Base-by-base conservation (phyloP, 495 filamentous ascomycete genomes). In the Podospora australis region DNA sequence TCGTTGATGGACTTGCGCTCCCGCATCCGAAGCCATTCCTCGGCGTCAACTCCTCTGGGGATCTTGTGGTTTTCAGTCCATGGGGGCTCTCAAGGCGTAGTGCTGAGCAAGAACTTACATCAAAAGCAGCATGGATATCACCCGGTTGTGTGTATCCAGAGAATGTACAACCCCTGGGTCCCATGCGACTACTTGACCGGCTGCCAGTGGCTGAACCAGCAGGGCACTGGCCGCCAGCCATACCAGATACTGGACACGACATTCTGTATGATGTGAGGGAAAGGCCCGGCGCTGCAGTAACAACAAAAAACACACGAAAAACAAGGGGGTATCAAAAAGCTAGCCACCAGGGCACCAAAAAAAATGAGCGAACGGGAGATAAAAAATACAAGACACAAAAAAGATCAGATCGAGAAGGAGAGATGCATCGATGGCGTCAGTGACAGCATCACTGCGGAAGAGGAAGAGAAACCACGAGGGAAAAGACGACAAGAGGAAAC, bases 1-100 rank as follows among this genome's bases (percentile, higher is more conserved):
- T 68, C 61, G 49, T 68, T 68, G 52, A 68, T 66, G n/a, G 65
- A 54, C 48, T 65, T 68, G 24, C 65, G 60, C 47, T 68, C 65
- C 47, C 54, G 65, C 64, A 53, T 59, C 46, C 57, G 53, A 40
- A 56, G 54, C 54, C 59, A 72, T 52, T 66, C 58, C 21, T 65
- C 60, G 1, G 59, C 56, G 36, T 68, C 63, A 6, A 68, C 63
- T 3, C 63, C 63, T 24, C 50, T 38, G 1, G 63, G 65, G 9
- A 68, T 66, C 64, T 68, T 36, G n/a, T 25, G 4, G 14, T 14
- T 29, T 49, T 57, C 22, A 50, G 58, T 29, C 30, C 24, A 22
- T 6, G 23, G 8, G 21, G 10, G 10, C 17, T 46, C 2, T 16
- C 10, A 19, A 20, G 13, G 4, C 22, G 28, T 2, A 22, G 17